Evolutionary conservation across 2,329 filamentous ascomycete genomes (phyloP).

Genomic region (Tolypocladium pustulatum): DNA sequence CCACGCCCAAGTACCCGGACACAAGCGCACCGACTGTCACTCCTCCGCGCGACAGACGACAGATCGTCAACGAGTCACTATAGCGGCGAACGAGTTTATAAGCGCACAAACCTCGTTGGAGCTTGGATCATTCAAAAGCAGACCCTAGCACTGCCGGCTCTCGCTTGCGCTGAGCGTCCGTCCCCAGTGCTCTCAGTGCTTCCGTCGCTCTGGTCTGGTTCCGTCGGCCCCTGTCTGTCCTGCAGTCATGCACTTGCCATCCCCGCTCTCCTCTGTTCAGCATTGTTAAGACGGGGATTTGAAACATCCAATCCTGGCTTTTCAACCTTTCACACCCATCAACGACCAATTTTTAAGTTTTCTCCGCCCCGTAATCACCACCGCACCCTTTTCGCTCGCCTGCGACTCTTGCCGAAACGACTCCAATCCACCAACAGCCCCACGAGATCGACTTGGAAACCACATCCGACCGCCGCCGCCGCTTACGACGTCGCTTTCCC

Average conservation of each 20-base stretch:
- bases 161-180: background rate
- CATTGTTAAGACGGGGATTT: conserved; percentile 8
- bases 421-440: background rate
- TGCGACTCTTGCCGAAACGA: conserved; percentile 1
- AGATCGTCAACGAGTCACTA: background rate
- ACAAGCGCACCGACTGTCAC: background rate
- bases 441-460: background rate
- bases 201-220: background rate
- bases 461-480: background rate
- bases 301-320: conserved; percentile 7
- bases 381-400: background rate
- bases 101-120: background rate
- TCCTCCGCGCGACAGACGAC: background rate
- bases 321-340: conserved; percentile 1
- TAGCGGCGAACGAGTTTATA: background rate
- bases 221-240: background rate
- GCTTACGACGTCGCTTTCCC: background rate
- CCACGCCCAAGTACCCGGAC: background rate
- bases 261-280: conserved; percentile 5
- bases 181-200: background rate
- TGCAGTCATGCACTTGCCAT: conserved; percentile 4
- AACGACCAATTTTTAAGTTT: conserved; percentile 1
- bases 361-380: background rate
- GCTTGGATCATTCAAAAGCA: background rate
- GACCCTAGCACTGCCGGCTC: background rate